phyloP scores from a whole-genome alignment of 192 early-diverging fungal genomes.

The Podila epigama region DNA sequence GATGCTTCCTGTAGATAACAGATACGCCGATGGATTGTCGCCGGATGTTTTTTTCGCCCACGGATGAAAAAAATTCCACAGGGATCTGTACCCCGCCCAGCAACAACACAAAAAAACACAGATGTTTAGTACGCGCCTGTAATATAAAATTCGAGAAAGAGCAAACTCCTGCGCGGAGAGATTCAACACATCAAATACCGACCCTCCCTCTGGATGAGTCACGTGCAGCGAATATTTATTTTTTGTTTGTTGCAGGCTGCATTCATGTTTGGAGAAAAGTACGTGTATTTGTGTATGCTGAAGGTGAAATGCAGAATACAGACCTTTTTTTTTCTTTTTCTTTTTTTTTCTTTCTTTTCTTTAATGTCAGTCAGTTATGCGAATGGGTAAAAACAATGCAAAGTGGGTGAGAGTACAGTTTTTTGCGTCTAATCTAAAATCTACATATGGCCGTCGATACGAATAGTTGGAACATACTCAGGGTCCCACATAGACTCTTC shows the following conservation, averaged over 20 bases:
- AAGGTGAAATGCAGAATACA: too few relatives aligned
- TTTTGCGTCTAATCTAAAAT: not conserved
- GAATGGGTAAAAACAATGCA: not conserved
- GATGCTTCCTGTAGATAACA: slow-evolving; percentile 4
- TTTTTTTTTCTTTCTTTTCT: too few relatives aligned
- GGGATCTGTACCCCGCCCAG: too few relatives aligned
- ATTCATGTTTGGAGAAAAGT: too few relatives aligned
- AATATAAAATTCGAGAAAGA: not conserved
- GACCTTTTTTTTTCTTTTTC: too few relatives aligned
- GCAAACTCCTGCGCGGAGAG: not conserved
- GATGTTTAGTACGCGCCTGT: slow-evolving; percentile 3
- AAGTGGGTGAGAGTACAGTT: not conserved
- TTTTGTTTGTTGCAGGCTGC: too few relatives aligned
- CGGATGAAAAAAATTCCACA: too few relatives aligned
- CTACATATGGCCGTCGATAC: slow-evolving; percentile 38
- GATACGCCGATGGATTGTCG: slow-evolving; percentile 15
- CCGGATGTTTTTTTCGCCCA: not conserved
- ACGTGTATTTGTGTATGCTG: too few relatives aligned
- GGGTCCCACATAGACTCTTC: slow-evolving; percentile 63
- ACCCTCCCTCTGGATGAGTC: not conserved
- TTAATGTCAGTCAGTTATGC: not conserved
- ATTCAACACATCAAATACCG: slow-evolving; percentile 2
- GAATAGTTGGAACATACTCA: slow-evolving; percentile 55
- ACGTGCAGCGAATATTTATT: not conserved
- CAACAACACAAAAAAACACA: too few relatives aligned